Evolutionary conservation across 768 basidiomycete species (phyloP).

Genomic region (Termitomyces sp.): DNA sequence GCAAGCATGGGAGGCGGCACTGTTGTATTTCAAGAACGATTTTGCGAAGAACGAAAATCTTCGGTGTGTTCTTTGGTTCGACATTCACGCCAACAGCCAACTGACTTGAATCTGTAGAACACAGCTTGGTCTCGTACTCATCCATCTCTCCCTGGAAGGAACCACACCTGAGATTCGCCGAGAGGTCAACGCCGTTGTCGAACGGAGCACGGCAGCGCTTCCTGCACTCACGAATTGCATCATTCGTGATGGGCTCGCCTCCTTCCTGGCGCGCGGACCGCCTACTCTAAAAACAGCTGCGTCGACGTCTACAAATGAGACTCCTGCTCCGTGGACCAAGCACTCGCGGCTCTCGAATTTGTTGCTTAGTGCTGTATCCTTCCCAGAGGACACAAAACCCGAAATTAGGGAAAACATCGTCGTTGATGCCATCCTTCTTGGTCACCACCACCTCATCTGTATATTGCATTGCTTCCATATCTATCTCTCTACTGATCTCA

Average conservation of each 20-base stretch:
- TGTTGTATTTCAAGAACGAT: slow-evolving; percentile 43
- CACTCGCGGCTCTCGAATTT: slow-evolving; percentile 48
- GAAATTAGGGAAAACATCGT: slow-evolving; percentile 40
- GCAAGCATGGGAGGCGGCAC: slow-evolving; percentile 50
- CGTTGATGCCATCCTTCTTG: slow-evolving; percentile 56
- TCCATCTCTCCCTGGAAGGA: slow-evolving; percentile 66
- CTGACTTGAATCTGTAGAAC: slow-evolving; percentile 29
- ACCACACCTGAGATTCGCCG: slow-evolving; percentile 50
- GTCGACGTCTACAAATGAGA: slow-evolving; percentile 24
- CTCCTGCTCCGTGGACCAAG: slow-evolving; percentile 36
- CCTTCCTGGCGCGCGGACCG: slow-evolving; percentile 37
- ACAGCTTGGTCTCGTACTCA: slow-evolving; percentile 59
- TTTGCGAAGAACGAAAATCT: slow-evolving; percentile 47
- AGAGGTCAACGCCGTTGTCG: slow-evolving; percentile 37
- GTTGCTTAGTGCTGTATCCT: slow-evolving; percentile 45
- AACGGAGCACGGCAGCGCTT: slow-evolving; percentile 26
- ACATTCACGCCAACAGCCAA: not conserved
- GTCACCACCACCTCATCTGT: slow-evolving; percentile 70
- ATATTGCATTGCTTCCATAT: slow-evolving; percentile 19
- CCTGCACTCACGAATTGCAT: slow-evolving; percentile 49
- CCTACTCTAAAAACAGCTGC: slow-evolving; percentile 19
- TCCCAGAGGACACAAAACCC: slow-evolving; percentile 37
- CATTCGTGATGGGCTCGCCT: slow-evolving; percentile 54
- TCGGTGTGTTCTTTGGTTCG: slow-evolving; percentile 35
- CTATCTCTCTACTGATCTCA: not conserved